Base-by-base conservation (phyloP, 768 basidiomycete genomes). In the Boletus sp. region DNA sequence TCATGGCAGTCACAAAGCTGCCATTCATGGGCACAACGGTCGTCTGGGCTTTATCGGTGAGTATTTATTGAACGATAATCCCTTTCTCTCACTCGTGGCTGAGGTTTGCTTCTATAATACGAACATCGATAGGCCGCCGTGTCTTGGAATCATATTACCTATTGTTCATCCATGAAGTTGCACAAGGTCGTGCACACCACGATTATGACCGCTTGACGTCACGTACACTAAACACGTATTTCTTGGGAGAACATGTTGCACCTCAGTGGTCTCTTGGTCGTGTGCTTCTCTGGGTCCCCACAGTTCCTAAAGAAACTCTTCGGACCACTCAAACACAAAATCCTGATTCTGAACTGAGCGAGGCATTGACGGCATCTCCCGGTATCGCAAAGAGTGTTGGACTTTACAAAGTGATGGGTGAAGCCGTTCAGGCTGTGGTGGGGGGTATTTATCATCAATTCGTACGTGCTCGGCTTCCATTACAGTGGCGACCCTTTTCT, bases 391-490 rank as follows among this genome's bases (percentile, higher is more conserved):
- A 71, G 56, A 76, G 79, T 38, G 80, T 86, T 2, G 90, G 90
- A 2, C 66, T 91, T 50, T 85, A 85, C 62, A 92, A 91, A 62
- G 83, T 91, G 19, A 81, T 85, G 63, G 90, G 90, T 2, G 84
- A 88, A 53, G 78, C 84, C 0, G 87, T 91, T 5, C 83, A 87
- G 60, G 90, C 87, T 3, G 75, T 90, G 15, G 70, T 91, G 30
- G 90, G 90, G 23, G 88, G 84, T 7, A 79, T 91, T 13, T 90
- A 83, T 63, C 83, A 86, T 62, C 88, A 93, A 74, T 89, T 85
- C 68, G 90, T 93, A 63, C 54, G 89, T 77, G 49, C 33, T 49
- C 53, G 35, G 9, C 44, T 60, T 58, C 64, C 74, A 11, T 57
- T 72, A 10, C 29, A 29, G 55, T 19, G 72, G 17, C 10, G 4